phyloP scores from a whole-genome alignment of 192 early-diverging fungal genomes.

The Dissophora ornata region DNA sequence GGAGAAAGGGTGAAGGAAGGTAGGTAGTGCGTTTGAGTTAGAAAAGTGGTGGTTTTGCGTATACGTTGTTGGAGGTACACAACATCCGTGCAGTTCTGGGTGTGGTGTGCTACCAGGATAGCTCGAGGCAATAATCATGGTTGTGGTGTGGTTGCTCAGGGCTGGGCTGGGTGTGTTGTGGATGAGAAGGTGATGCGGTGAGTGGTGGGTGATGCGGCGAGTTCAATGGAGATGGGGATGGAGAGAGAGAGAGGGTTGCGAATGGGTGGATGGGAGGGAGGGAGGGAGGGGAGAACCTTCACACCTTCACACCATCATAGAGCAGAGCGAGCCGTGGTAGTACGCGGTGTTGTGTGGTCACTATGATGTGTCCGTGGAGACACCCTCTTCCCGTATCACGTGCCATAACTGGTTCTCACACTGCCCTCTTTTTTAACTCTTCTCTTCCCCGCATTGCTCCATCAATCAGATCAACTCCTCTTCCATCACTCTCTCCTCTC shows the following conservation, averaged over 20 bases:
- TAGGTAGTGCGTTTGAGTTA: neutral
- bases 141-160: neutral
- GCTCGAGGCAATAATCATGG: conserved; percentile 39
- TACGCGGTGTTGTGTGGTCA: too few relatives aligned
- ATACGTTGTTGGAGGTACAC: too few relatives aligned
- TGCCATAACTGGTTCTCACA: too few relatives aligned
- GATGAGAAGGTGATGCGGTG: too few relatives aligned
- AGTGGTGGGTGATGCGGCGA: neutral
- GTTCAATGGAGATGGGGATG: neutral
- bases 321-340: too few relatives aligned
- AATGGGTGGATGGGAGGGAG: neutral
- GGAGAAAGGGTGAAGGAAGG: neutral
- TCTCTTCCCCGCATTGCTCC: conserved; percentile 8
- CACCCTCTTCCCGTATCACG: too few relatives aligned
- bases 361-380: too few relatives aligned
- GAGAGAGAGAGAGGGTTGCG: neutral
- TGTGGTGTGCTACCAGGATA: conserved; percentile 23
- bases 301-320: too few relatives aligned
- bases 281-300: too few relatives aligned
- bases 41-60: too few relatives aligned
- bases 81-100: too few relatives aligned
- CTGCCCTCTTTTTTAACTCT: neutral
- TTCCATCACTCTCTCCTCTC: conserved; percentile 4
- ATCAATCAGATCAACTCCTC: conserved; percentile 3
- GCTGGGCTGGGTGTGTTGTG: neutral